Percentiles rank a stretch among this genome's conserved stretches.
These are phyloP conservation scores for Boletus coccyginus DNA, from an alignment of 768 basidiomycete species.

Conservation along the genomic window DNA sequence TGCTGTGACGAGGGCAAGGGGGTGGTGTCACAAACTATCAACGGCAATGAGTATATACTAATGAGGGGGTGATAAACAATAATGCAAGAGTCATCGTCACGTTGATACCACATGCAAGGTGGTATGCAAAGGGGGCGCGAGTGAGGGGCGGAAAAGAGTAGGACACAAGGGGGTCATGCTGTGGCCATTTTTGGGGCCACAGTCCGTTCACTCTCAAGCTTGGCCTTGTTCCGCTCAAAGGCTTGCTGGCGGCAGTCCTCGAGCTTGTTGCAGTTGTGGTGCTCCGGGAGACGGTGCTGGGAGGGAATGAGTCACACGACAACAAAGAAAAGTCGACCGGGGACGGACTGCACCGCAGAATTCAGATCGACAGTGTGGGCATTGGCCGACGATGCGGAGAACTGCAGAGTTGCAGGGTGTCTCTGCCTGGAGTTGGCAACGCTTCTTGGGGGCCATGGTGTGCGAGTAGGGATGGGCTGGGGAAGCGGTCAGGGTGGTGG, in stretches of 20 bases:
- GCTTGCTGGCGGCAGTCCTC: slow-evolving; percentile 86
- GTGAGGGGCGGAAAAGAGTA: slow-evolving; percentile 6
- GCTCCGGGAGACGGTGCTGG: slow-evolving; percentile 87
- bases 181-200: slow-evolving; percentile 84
- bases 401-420: slow-evolving; percentile 69
- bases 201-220: slow-evolving; percentile 86
- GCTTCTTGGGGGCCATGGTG: slow-evolving; percentile 81
- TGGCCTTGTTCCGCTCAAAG: slow-evolving; percentile 83
- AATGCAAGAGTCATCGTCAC: slow-evolving; percentile 23
- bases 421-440: slow-evolving; percentile 67
- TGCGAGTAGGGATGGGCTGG: slow-evolving; percentile 6
- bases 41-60: slow-evolving; percentile 14
- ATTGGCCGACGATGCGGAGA: slow-evolving; percentile 81
- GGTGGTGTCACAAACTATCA: slow-evolving; percentile 8
- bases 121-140: neutral
- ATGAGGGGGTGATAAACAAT: slow-evolving; percentile 27
- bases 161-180: slow-evolving; percentile 42
- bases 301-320: slow-evolving; percentile 13
- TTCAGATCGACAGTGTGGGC: slow-evolving; percentile 71
- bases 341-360: slow-evolving; percentile 74
- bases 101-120: slow-evolving; percentile 14
- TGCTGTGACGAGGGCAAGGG: neutral
- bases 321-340: neutral
- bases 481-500: neutral
- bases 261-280: slow-evolving; percentile 80